A percentile compares a stretch with the other conserved stretches of the same genome.
Conservation (phyloP, 2,329 filamentous ascomycete genomes). For the Botrytis byssoidea region DNA sequence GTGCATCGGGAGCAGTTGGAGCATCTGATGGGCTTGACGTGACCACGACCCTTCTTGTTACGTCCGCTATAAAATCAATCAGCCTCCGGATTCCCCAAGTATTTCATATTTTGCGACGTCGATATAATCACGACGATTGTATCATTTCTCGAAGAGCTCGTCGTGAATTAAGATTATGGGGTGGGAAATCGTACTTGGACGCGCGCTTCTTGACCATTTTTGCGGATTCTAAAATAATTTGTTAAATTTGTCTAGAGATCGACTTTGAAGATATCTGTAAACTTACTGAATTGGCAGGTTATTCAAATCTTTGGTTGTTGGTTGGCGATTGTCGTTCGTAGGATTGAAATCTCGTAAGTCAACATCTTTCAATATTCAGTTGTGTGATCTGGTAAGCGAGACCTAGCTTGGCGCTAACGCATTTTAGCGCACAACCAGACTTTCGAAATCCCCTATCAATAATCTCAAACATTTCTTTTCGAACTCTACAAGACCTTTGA, state of each 20-base stretch:
- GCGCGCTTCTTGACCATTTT: slow-evolving; percentile 73
- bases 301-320: slow-evolving; percentile 27
- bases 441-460: slow-evolving; percentile 11
- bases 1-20: slow-evolving; percentile 74
- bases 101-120: not conserved
- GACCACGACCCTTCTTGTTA: slow-evolving; percentile 99
- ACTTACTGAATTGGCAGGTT: slow-evolving; percentile 29
- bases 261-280: not conserved
- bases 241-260: slow-evolving; percentile 5
- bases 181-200: slow-evolving; percentile 54
- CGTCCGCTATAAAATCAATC: slow-evolving; percentile 65
- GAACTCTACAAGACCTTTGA: slow-evolving; percentile 29
- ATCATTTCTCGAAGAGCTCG: slow-evolving; percentile 21
- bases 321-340: slow-evolving; percentile 21
- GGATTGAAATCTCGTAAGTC: slow-evolving; percentile 4
- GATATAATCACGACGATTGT: not conserved
- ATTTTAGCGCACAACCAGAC: slow-evolving; percentile 16
- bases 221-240: slow-evolving; percentile 49
- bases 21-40: slow-evolving; percentile 98
- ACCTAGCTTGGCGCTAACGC: slow-evolving; percentile 15
- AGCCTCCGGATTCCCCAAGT: not conserved
- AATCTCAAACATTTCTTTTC: slow-evolving; percentile 20
- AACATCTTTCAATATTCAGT: slow-evolving; percentile 16
- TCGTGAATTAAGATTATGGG: not conserved
- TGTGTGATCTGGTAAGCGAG: slow-evolving; percentile 22